phyloP scores from a whole-genome alignment of 345 rosid species.

The Nephelium lappaceum region DNA sequence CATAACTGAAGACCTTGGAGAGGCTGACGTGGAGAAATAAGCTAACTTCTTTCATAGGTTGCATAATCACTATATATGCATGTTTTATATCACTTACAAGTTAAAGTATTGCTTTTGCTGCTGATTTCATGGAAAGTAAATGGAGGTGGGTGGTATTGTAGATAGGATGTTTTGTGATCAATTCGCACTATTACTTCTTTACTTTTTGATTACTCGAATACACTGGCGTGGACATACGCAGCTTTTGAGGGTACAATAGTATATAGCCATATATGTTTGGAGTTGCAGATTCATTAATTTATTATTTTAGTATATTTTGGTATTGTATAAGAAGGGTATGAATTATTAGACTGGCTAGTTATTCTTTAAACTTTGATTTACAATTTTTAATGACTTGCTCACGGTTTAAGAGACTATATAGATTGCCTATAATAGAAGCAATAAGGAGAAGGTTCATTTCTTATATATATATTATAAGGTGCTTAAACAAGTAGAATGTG shows the following conservation, averaged over 20 bases:
- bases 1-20: neutral
- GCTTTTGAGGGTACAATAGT: neutral
- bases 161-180: neutral
- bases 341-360: neutral
- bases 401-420: neutral
- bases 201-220: no score
- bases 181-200: neutral
- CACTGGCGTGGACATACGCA: no score
- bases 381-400: neutral
- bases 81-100: conserved; percentile 4
- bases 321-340: neutral
- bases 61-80: conserved; percentile 15
- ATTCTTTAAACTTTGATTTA: neutral
- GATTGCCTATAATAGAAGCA: neutral
- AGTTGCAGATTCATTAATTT: neutral
- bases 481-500: neutral
- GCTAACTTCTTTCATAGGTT: neutral
- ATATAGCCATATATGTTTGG: neutral
- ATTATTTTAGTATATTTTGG: no score
- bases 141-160: neutral
- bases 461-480: neutral
- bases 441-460: neutral
- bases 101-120: neutral
- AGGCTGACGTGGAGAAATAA: neutral
- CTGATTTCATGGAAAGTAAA: conserved; percentile 4